Evolutionary conservation across 2,329 filamentous ascomycete genomes (phyloP).

Genomic region (Monosporascus sp.): DNA sequence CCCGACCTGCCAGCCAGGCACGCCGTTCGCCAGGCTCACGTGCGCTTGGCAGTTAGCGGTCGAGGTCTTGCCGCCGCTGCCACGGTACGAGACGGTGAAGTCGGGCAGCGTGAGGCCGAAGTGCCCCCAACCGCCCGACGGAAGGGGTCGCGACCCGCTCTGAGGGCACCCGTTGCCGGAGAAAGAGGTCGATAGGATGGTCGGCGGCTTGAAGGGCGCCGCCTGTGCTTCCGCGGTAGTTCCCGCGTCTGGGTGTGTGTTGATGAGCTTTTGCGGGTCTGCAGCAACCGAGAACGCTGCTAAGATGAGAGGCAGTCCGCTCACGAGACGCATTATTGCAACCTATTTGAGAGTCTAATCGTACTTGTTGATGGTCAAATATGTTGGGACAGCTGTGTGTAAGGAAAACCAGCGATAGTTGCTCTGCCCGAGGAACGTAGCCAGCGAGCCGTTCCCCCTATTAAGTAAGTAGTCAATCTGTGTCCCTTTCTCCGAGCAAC

Average conservation of each 20-base stretch:
- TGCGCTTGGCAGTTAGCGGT: slow-evolving; percentile 18
- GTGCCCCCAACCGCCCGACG: slow-evolving; percentile 9
- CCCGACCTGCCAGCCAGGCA: slow-evolving; percentile 16
- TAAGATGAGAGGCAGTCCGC: not conserved
- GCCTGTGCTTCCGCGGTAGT: too few species aligned
- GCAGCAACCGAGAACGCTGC: slow-evolving; percentile 1
- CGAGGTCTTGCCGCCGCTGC: slow-evolving; percentile 5
- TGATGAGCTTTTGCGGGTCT: slow-evolving; percentile 2
- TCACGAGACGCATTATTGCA: slow-evolving; percentile 1
- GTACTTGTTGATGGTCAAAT: too few species aligned
- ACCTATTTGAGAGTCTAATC: too few species aligned
- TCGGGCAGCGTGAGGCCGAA: slow-evolving; percentile 13
- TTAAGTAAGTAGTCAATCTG: not conserved
- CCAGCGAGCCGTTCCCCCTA: too few species aligned
- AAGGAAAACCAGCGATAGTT: too few species aligned
- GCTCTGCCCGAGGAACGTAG: too few species aligned
- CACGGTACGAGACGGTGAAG: slow-evolving; percentile 10
- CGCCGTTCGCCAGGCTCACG: slow-evolving; percentile 8
- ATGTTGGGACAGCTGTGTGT: too few species aligned
- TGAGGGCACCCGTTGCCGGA: slow-evolving; percentile 18
- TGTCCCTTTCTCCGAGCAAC: not conserved
- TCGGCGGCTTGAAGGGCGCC: slow-evolving; percentile 8
- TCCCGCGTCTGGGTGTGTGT: too few species aligned
- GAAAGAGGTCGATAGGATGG: slow-evolving; percentile 12
- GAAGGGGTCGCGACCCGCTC: slow-evolving; percentile 4